These are phyloP conservation scores for Fraxinus quadrangulata DNA, from an alignment of 257 asterid genomes.

Conservation along the genomic window DNA sequence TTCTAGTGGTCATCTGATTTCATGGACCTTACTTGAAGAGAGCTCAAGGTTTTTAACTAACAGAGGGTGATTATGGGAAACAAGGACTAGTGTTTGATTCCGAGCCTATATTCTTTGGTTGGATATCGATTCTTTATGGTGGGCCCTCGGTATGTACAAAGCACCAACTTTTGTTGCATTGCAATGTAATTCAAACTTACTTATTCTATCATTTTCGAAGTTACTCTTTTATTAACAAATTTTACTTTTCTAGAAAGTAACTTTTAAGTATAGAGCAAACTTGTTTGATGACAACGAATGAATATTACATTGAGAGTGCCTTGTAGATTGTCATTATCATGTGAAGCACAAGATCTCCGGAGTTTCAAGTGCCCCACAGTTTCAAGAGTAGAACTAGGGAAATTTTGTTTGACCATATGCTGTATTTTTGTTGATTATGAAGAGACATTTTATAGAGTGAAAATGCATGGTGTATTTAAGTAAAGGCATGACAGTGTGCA, in stretches of 20 bases:
- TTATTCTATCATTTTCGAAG: neutral
- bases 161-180: neutral
- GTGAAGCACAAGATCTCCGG: slow-evolving; percentile 1
- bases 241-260: neutral
- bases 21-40: slow-evolving; percentile 92
- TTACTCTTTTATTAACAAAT: neutral
- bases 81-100: slow-evolving; percentile 16
- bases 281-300: neutral
- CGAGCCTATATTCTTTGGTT: slow-evolving; percentile 20
- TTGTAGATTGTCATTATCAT: slow-evolving; percentile 8
- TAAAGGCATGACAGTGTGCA: slow-evolving; percentile 33
- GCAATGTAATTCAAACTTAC: neutral
- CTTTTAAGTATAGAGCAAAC: neutral
- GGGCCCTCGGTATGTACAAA: slow-evolving; percentile 10
- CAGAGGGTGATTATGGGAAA: slow-evolving; percentile 58
- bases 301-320: slow-evolving; percentile 14
- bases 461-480: slow-evolving; percentile 31
- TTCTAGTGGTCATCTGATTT: slow-evolving; percentile 70
- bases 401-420: slow-evolving; percentile 20
- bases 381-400: slow-evolving; percentile 25
- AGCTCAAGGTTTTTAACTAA: slow-evolving; percentile 56
- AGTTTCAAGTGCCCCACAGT: slow-evolving; percentile 23
- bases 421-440: slow-evolving; percentile 24
- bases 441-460: slow-evolving; percentile 25
- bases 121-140: slow-evolving; percentile 20